Evolutionary conservation across 306 rosid species (phyloP).

Genomic region (Quercus rubra): DNA sequence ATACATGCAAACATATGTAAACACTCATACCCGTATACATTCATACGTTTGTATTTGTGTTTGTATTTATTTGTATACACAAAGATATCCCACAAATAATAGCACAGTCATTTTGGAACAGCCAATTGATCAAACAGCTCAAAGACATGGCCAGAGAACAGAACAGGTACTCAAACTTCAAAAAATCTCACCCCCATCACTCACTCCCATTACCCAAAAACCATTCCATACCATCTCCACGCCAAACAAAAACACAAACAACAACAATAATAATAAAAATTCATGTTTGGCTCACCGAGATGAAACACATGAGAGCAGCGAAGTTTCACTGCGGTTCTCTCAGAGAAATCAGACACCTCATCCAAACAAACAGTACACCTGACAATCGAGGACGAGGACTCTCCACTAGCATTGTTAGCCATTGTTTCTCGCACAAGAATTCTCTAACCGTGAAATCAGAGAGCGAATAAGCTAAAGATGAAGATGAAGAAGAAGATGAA

Average conservation of each 20-base stretch:
- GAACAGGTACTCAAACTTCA: background rate
- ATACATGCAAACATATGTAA: too few relatives aligned
- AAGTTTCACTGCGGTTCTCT: conserved; percentile 9
- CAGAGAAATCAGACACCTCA: background rate
- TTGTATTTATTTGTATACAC: too few relatives aligned
- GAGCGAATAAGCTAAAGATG: background rate
- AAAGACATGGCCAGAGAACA: background rate
- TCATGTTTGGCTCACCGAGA: conserved; percentile 1
- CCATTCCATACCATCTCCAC: background rate
- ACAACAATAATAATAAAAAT: background rate
- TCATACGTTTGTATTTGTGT: too few relatives aligned
- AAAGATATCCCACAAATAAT: too few relatives aligned
- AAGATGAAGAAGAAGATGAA: background rate
- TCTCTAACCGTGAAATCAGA: background rate
- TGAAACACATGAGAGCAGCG: conserved; percentile 17
- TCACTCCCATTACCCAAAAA: background rate
- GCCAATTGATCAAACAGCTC: background rate
- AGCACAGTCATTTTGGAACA: background rate
- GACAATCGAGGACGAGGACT: background rate
- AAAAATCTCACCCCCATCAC: background rate
- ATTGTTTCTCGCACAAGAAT: background rate
- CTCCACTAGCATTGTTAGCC: background rate
- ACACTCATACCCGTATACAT: too few relatives aligned
- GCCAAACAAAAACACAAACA: background rate
- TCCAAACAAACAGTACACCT: conserved; percentile 15